phyloP scores from a whole-genome alignment of 2,329 filamentous ascomycete genomes.

The Clarireedia paspali region DNA sequence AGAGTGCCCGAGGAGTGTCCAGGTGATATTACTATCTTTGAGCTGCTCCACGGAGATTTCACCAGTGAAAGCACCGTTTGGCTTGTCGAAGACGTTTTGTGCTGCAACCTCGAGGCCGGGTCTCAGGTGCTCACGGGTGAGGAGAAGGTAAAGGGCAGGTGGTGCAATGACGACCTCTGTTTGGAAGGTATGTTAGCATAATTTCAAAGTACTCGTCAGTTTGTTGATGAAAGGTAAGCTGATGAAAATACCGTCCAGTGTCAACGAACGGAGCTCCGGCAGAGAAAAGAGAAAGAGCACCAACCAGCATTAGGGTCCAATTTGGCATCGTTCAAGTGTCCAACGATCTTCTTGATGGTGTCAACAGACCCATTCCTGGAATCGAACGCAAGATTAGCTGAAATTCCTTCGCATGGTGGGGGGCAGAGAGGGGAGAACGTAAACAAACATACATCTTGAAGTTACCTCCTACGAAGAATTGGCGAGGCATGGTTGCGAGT shows the following conservation, averaged over 20 bases:
- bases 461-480: constrained; percentile 98
- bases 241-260: not conserved
- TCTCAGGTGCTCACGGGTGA: constrained; percentile 72
- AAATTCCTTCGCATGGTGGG: constrained; percentile 1
- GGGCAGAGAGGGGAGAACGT: constrained; percentile 1
- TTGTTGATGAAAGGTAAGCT: not conserved
- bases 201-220: not conserved
- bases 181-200: not conserved
- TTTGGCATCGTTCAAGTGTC: constrained; percentile 78
- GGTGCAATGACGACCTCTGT: constrained; percentile 91
- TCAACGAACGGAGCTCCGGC: not conserved
- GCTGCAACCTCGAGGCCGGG: constrained; percentile 76
- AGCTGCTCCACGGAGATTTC: constrained; percentile 92
- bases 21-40: constrained; percentile 79
- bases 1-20: constrained; percentile 89
- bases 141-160: constrained; percentile 81
- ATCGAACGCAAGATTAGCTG: not conserved
- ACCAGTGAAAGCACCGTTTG: constrained; percentile 93
- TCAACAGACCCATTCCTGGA: constrained; percentile 85
- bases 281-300: constrained; percentile 27
- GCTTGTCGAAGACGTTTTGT: constrained; percentile 97
- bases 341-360: constrained; percentile 85
- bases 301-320: constrained; percentile 68
- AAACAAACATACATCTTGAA: constrained; percentile 81
- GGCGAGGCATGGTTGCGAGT: constrained; percentile 64